phyloP scores from a whole-genome alignment of 176 grass and related monocot species.

The Oryza glaberrima region DNA sequence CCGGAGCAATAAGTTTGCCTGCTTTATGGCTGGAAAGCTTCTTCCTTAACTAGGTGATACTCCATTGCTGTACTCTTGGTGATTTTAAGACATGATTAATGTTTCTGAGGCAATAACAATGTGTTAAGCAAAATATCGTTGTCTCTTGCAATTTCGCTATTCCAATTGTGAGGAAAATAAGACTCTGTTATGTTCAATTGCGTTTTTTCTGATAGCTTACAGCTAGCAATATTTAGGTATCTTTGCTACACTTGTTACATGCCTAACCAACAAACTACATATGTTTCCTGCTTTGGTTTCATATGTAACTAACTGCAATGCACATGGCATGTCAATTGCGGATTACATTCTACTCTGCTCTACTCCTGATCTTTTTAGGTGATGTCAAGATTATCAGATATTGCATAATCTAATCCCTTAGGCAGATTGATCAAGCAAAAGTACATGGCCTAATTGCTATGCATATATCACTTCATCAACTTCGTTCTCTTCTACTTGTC shows the following conservation, averaged over 20 bases:
- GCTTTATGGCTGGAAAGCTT: slow-evolving; percentile 78
- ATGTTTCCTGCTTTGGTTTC: not conserved
- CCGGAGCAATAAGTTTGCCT: slow-evolving; percentile 69
- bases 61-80: not conserved
- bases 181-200: not conserved
- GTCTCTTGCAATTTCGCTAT: not conserved
- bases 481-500: not conserved
- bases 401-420: not conserved
- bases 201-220: not conserved
- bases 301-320: not conserved
- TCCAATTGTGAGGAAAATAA: not conserved
- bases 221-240: not conserved
- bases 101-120: not conserved
- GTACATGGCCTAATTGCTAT: not conserved
- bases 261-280: not conserved
- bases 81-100: not conserved
- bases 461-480: not conserved
- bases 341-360: not conserved
- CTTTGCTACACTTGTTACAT: not conserved
- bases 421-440: not conserved
- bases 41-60: slow-evolving; percentile 49
- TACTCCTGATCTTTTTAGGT: not conserved
- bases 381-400: not conserved
- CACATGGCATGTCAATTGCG: not conserved
- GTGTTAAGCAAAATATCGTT: not conserved